A percentile compares a stretch with the other conserved stretches of the same genome.
Evolutionary conservation across 495 filamentous ascomycete genomes (phyloP).

Genomic region (Pyrenopolyporus hunteri): DNA sequence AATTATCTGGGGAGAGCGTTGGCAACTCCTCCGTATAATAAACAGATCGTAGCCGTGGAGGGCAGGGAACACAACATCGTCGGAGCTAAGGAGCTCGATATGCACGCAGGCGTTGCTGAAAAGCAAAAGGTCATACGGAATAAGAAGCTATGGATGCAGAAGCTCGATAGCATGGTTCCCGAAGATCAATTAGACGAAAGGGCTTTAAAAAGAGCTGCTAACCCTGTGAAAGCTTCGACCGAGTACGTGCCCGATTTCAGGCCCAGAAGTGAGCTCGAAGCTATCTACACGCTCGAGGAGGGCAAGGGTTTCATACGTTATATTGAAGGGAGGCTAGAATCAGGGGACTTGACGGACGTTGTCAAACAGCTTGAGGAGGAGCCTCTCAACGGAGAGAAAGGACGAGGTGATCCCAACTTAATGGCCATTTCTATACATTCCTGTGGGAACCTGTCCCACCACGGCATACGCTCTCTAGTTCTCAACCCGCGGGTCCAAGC

Average conservation of each 20-base stretch:
- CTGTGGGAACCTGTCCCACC: constrained; percentile 95
- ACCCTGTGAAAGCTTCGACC: constrained; percentile 41
- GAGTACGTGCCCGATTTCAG: constrained; percentile 53
- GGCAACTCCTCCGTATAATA: constrained; percentile 82
- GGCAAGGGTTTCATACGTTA: constrained; percentile 75
- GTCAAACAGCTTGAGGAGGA: constrained; percentile 51
- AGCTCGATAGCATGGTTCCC: constrained; percentile 47
- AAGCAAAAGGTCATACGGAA: constrained; percentile 73
- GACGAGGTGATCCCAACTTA: constrained; percentile 54
- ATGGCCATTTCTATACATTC: constrained; percentile 96
- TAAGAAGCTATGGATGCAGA: constrained; percentile 71
- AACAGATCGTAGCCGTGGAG: constrained; percentile 89
- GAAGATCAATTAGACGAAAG: constrained; percentile 49
- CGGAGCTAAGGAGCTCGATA: constrained; percentile 82
- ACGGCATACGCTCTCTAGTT: constrained; percentile 83
- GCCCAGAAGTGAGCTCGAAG: constrained; percentile 51
- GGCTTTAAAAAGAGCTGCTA: constrained; percentile 47
- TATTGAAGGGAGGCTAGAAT: constrained; percentile 62
- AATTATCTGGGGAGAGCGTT: constrained; percentile 92
- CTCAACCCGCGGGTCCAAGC: constrained; percentile 83
- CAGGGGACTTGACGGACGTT: constrained; percentile 65
- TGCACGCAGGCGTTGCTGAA: constrained; percentile 71
- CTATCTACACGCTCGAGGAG: constrained; percentile 53
- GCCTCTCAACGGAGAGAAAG: constrained; percentile 34
- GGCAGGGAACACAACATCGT: constrained; percentile 82